Base-by-base conservation (phyloP, 108 stramenopile genomes). In the Cyclostephanos invisitatus region DNA sequence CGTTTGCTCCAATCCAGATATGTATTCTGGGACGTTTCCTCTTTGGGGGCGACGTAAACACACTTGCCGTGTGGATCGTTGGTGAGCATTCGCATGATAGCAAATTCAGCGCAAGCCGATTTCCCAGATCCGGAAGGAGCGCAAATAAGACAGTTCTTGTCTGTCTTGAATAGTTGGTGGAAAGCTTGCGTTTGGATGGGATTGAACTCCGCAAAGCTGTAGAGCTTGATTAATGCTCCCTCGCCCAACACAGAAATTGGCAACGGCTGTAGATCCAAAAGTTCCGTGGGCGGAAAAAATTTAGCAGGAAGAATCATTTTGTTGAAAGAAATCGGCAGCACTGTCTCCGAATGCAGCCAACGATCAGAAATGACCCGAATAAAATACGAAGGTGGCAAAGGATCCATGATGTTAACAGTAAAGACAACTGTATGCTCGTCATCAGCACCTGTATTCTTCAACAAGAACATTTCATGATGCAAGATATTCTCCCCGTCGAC, bases 121-220 rank as follows among this genome's bases (percentile, higher is more conserved):
- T 97, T 96, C 28, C 98, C 98, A 7, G 94, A 89, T 28, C 98
- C 98, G 20, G 95, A 84, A 8, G 99, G 95, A 14, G 98, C 96
- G 70, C 97, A 98, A 22, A 99, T 91, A 44, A 99, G 82, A 62
- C 88, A 89, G 61, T 96, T 96, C 27, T 84, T 84, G 70, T 95
- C 94, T 7, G 87, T 91, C 72, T 96, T 92, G 87, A 95, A 97
- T 15, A 99, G 81, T 60, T 95, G 94, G 66, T 93, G 87, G 71
- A 98, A 98, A 32, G 90, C 86, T 79, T 99, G 99, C 27, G 99
- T 98, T 86, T 99, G 99, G 44, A 99, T 90, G 9, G 97, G 93
- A 74, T 98, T 99, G 93, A 99, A 97, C 71, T 87, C 87, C 50
- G 78, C 70, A 70, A 92, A 85, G 25, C 65, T 74, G 70, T 86